Evolutionary conservation across 768 basidiomycete genomes (phyloP), one percentile per base, ranked within the genome.

Genomic region (Russula sp.): DNA sequence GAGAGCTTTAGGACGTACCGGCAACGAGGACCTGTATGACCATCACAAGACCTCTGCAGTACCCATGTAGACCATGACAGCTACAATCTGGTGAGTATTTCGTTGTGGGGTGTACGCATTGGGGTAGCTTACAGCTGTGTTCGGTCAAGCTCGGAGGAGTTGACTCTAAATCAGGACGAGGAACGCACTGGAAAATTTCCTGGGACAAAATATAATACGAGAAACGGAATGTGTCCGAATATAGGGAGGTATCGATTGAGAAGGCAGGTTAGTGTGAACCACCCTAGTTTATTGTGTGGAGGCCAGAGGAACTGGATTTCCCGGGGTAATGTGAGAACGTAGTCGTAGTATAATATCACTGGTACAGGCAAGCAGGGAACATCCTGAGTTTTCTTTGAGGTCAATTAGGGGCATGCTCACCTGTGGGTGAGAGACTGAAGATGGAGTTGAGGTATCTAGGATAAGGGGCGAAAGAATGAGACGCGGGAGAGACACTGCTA

Each of bases 191-290:
- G 1, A 8, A 27, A 4, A 16, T 6, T 27, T 18, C 11, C 6
- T 10, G 6, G 27, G 14, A n/a, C 14, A 10, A 72, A 68, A 52
- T 71, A 71, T 31, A 66, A 69, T 2, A 59, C 62, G 32, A 66
- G 65, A 27, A 72, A 53, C 1, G 68, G 69, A 10, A 71, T 65
- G 42, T 69, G 64, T 10, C 76, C 78, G 39, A 80, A 71, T 50
- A 80, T 71, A 1, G 79, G 74, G 45, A 79, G 68, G 60, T 84
- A 84, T 9, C 82, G 79, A 61, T 81, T 81, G 42, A 81, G 56
- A n/a, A n/a, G n/a, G n/a, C n/a, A n/a, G n/a, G n/a, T n/a, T 48
- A 81, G 73, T 1, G 80, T 73, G 52, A 78, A 77, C n/a, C 68
- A 66, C 3, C 70, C 73, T 61, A 75, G 78, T 4, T 74, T 76